Evolutionary conservation across 2,329 filamentous ascomycete species (phyloP).

Genomic region (Phialophora chinensis): DNA sequence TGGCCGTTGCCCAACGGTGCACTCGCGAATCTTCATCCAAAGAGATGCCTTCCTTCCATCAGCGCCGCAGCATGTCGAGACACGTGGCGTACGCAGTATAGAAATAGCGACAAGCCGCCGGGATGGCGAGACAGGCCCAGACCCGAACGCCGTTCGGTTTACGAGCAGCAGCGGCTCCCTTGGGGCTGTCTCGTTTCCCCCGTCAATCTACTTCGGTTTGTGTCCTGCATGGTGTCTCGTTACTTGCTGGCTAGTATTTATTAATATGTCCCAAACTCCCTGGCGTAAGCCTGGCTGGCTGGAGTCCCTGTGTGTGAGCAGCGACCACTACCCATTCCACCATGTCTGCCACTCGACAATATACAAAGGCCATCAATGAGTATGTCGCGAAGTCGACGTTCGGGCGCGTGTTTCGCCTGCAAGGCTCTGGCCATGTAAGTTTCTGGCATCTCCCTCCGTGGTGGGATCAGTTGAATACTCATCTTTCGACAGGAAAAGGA

Average conservation of each 20-base stretch:
- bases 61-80: not conserved
- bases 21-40: not conserved
- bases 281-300: not conserved
- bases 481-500: conserved; percentile 2
- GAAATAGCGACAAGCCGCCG: not conserved
- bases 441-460: not conserved
- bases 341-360: conserved; percentile 1
- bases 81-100: not conserved
- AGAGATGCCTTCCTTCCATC: not conserved
- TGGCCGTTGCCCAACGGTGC: not conserved
- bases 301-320: not conserved
- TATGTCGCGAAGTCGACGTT: conserved; percentile 5
- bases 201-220: not conserved
- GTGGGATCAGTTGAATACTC: not conserved
- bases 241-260: not conserved
- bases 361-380: not conserved
- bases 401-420: conserved; percentile 4
- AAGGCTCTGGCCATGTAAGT: conserved; percentile 7
- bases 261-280: not conserved
- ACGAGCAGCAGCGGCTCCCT: not conserved
- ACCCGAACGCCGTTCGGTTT: not conserved
- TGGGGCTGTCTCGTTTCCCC: not conserved
- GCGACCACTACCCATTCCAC: not conserved
- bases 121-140: not conserved
- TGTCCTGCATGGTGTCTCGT: not conserved